Percentiles rank a stretch among this genome's conserved stretches.
These are phyloP conservation scores for Solanum pinnatisectum DNA, from an alignment of 257 asterid genomes.

Conservation along the genomic window DNA sequence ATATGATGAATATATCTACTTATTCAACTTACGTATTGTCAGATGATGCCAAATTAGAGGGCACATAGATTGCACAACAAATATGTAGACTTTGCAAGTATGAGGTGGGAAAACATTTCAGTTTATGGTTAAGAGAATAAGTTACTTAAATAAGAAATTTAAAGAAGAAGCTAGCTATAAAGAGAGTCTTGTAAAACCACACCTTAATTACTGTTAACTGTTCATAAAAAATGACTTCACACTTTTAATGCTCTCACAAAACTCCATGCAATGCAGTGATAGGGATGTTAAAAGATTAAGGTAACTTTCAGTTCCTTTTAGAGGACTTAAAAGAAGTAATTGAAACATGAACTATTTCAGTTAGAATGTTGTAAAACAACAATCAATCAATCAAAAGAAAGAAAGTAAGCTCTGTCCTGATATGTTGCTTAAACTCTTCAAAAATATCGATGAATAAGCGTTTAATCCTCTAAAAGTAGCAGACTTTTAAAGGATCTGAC, in stretches of 20 bases:
- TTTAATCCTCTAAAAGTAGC: not conserved
- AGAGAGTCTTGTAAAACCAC: not conserved
- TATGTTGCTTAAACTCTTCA: not conserved
- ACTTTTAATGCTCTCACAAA: slow-evolving; percentile 21
- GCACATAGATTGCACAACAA: not conserved
- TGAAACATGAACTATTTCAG: not conserved
- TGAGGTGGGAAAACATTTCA: not conserved
- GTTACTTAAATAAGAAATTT: not conserved
- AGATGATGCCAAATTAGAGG: not conserved
- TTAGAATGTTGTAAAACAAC: slow-evolving; percentile 10
- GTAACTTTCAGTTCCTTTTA: not conserved
- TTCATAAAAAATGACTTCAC: slow-evolving; percentile 25
- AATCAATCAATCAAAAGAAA: not conserved
- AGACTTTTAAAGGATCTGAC: not conserved
- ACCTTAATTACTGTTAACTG: not conserved
- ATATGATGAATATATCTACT: accelerated
- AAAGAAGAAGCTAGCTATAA: not conserved
- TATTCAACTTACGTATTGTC: no score
- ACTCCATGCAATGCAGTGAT: slow-evolving; percentile 27
- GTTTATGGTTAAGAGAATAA: not conserved
- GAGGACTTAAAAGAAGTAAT: not conserved
- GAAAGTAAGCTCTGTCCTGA: not conserved
- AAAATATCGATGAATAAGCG: not conserved
- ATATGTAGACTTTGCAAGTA: not conserved
- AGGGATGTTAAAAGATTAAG: slow-evolving; percentile 26